Evolutionary conservation across 257 asterid species (phyloP).

Genomic region (Penstemon eatonii): DNA sequence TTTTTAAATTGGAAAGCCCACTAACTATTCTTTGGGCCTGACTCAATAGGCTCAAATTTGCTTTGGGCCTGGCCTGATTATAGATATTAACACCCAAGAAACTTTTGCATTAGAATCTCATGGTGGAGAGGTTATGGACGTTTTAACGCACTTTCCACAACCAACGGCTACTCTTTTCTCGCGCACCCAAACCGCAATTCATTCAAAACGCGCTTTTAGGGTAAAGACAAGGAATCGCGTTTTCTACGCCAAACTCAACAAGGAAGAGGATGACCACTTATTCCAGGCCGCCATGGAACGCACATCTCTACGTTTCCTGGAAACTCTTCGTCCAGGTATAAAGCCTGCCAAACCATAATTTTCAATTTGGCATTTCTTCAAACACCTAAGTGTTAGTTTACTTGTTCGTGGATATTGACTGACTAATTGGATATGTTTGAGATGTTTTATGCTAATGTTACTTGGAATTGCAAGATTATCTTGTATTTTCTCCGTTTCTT

Average conservation of each 20-base stretch:
- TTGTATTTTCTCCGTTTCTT: too few species aligned
- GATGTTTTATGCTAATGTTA: too few species aligned
- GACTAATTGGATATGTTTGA: neutral
- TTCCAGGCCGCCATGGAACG: slow-evolving; percentile 48
- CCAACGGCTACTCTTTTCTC: slow-evolving; percentile 20
- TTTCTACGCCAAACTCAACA: slow-evolving; percentile 30
- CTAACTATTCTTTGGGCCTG: too few species aligned
- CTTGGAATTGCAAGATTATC: too few species aligned
- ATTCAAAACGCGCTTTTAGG: slow-evolving; percentile 20
- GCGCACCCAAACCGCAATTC: slow-evolving; percentile 21
- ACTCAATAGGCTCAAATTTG: too few species aligned
- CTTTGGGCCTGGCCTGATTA: too few species aligned
- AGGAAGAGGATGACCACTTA: slow-evolving; percentile 26
- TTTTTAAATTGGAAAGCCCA: too few species aligned
- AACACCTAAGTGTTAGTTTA: neutral
- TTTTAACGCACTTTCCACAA: slow-evolving; percentile 23
- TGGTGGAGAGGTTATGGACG: slow-evolving; percentile 29
- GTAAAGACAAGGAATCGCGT: slow-evolving; percentile 20
- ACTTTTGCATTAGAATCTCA: neutral
- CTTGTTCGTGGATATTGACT: neutral
- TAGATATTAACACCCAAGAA: too few species aligned
- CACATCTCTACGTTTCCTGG: slow-evolving; percentile 64
- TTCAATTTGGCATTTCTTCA: neutral
- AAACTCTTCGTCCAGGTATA: slow-evolving; percentile 66
- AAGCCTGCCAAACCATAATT: neutral